A percentile compares a stretch with the other conserved stretches of the same genome.
phyloP scores from a whole-genome alignment of 192 early-diverging fungal genomes.

The Coemansia umbellata region DNA sequence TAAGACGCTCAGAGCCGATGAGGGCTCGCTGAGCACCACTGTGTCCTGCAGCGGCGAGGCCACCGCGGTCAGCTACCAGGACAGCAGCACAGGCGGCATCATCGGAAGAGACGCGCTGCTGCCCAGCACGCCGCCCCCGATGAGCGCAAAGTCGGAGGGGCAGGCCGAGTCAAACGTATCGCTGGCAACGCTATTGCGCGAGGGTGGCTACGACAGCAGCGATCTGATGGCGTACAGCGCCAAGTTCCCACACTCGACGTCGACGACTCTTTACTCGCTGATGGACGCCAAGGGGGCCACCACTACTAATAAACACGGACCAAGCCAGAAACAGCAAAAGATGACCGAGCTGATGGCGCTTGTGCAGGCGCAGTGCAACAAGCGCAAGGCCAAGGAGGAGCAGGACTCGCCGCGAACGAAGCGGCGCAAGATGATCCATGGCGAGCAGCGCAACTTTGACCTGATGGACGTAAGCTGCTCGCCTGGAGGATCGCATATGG shows the following conservation, averaged over 20 bases:
- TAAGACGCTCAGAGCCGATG: not conserved
- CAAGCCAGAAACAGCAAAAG: slow-evolving; percentile 1
- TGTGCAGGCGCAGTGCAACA: slow-evolving; percentile 1
- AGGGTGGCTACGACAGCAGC: not conserved
- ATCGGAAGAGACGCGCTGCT: not conserved
- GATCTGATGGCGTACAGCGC: not conserved
- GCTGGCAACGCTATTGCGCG: slow-evolving; percentile 16
- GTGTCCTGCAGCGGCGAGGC: not conserved
- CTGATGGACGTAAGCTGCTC: too few relatives aligned
- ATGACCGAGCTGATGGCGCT: not conserved
- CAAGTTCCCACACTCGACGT: slow-evolving; percentile 9
- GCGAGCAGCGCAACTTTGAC: not conserved
- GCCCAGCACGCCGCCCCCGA: not conserved
- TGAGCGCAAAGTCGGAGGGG: slow-evolving; percentile 1
- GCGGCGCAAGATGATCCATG: slow-evolving; percentile 41
- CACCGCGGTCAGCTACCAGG: slow-evolving; percentile 1
- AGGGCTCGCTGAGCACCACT: not conserved
- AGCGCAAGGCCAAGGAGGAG: slow-evolving; percentile 24
- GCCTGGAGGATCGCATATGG: too few relatives aligned
- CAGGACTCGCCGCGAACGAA: slow-evolving; percentile 38
- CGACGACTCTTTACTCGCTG: slow-evolving; percentile 4
- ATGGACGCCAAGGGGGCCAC: not conserved
- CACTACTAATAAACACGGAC: not conserved
- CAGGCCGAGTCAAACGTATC: slow-evolving; percentile 12
- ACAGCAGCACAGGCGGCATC: not conserved